A percentile compares a stretch with the other conserved stretches of the same genome.
phyloP scores from a whole-genome alignment of 305 asterid species.

The Solanum hybrid region DNA sequence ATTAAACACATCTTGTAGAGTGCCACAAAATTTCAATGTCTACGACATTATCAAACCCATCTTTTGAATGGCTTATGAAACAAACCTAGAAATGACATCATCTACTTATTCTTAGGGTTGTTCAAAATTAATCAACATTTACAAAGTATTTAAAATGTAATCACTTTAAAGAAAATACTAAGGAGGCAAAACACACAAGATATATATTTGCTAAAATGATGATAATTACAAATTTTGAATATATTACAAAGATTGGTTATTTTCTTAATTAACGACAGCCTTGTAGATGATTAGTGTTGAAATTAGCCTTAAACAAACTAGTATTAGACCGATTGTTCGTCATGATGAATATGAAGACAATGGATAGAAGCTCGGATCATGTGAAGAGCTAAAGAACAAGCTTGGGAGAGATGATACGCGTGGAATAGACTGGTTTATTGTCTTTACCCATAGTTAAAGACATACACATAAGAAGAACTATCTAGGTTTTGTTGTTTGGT shows the following conservation, averaged over 20 bases:
- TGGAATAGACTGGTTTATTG: background rate
- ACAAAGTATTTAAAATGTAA: background rate
- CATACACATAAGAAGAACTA: background rate
- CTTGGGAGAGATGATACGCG: background rate
- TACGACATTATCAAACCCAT: background rate
- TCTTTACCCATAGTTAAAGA: background rate
- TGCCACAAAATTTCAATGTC: background rate
- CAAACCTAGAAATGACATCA: background rate
- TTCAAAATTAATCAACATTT: background rate
- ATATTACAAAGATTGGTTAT: background rate
- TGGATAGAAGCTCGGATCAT: background rate
- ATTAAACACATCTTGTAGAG: no score
- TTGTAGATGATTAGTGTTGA: background rate
- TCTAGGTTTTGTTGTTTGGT: background rate
- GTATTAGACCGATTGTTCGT: background rate
- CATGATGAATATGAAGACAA: background rate
- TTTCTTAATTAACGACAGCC: background rate
- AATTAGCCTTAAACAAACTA: background rate
- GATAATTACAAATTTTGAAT: background rate
- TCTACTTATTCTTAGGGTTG: background rate
- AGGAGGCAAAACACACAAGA: background rate
- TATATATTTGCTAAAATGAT: background rate
- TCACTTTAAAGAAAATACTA: background rate
- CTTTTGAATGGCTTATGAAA: background rate
- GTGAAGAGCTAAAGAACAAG: background rate